phyloP scores from a whole-genome alignment of 129 eudicot species.

The Pittosporum tobira region DNA sequence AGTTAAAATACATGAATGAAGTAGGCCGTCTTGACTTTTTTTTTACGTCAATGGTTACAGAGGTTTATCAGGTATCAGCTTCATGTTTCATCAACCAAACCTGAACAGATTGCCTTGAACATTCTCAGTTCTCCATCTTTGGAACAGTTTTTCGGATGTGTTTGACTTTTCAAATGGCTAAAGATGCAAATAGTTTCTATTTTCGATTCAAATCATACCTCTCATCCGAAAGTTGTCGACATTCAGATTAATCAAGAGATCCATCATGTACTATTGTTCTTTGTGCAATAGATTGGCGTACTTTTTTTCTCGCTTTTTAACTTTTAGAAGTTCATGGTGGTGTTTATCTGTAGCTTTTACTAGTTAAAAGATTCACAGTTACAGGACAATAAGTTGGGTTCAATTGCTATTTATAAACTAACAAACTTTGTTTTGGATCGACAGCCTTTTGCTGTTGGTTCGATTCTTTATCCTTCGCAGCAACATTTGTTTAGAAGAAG shows the following conservation, averaged over 20 bases:
- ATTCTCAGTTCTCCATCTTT: slow-evolving; percentile 33
- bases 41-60: slow-evolving; percentile 26
- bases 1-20: background rate
- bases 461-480: slow-evolving; percentile 57
- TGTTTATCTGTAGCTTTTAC: background rate
- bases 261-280: background rate
- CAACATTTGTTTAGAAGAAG: no score
- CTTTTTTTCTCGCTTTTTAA: background rate
- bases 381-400: background rate
- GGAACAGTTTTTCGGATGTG: slow-evolving; percentile 65
- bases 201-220: background rate
- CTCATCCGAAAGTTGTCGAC: background rate
- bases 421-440: background rate
- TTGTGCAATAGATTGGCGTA: slow-evolving; percentile 1
- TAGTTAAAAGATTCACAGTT: background rate
- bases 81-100: slow-evolving; percentile 38
- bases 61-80: slow-evolving; percentile 82
- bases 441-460: slow-evolving; percentile 25
- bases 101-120: slow-evolving; percentile 45
- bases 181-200: slow-evolving; percentile 1
- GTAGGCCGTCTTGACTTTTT: background rate
- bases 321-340: background rate
- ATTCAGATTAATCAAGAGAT: background rate
- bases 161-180: slow-evolving; percentile 21
- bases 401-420: background rate